A percentile compares a stretch with the other conserved stretches of the same genome.
These are phyloP conservation scores for Nicotiana tomentosiformis DNA, from an alignment of 257 asterid species.

Conservation along the genomic window DNA sequence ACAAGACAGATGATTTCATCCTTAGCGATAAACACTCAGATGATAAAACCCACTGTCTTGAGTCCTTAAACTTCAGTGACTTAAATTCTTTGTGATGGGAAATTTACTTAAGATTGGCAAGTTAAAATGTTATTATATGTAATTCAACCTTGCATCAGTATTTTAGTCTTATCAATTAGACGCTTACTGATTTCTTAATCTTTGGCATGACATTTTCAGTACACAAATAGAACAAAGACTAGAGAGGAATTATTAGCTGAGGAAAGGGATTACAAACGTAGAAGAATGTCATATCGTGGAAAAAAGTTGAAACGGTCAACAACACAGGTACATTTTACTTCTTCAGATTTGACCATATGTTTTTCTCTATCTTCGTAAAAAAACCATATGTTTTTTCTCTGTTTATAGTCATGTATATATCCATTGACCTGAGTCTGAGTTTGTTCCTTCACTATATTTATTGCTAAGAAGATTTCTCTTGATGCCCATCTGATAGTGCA, in stretches of 20 bases:
- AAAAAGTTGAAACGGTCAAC: constrained; percentile 71
- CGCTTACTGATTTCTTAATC: not conserved
- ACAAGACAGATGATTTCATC: not conserved
- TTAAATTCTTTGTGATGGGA: not conserved
- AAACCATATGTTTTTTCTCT: not conserved
- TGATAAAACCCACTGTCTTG: not conserved
- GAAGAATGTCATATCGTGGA: constrained; percentile 95
- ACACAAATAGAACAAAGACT: constrained; percentile 53
- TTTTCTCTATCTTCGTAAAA: not conserved
- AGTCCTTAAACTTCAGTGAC: not conserved
- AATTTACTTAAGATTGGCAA: not conserved
- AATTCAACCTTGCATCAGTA: not conserved
- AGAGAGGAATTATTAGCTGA: constrained; percentile 90
- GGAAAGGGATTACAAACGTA: constrained; percentile 96
- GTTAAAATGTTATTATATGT: not conserved
- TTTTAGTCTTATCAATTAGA: not conserved
- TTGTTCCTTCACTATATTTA: not conserved
- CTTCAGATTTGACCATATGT: not conserved
- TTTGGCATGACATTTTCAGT: constrained; percentile 34
- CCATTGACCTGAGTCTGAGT: not conserved
- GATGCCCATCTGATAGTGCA: not conserved
- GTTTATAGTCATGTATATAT: not conserved
- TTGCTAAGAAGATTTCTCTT: not conserved
- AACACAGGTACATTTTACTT: constrained; percentile 42
- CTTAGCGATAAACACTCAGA: not conserved